Evolutionary conservation across 2,329 filamentous ascomycete genomes (phyloP).

Genomic region (Apiospora malaysiana): DNA sequence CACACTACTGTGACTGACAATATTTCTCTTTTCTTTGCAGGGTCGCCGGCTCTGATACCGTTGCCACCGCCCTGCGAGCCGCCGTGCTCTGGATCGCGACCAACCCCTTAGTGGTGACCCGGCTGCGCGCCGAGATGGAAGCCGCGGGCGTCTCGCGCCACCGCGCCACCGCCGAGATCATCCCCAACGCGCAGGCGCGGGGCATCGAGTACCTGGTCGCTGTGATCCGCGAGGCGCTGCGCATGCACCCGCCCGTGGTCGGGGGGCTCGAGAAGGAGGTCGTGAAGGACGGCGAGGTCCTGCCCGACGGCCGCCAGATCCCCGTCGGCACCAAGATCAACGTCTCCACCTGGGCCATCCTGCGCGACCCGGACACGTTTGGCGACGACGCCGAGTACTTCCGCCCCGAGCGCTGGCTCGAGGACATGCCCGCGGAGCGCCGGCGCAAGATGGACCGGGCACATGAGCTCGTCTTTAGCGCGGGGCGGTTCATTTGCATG

Average conservation of each 20-base stretch:
- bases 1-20: too few relatives aligned
- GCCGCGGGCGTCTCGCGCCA: conserved; percentile 31
- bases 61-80: conserved; percentile 34
- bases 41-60: conserved; percentile 24
- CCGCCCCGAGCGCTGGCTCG: conserved; percentile 49
- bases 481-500: conserved; percentile 22
- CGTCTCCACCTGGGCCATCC: conserved; percentile 38
- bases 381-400: conserved; percentile 47
- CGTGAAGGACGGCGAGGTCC: conserved; percentile 37
- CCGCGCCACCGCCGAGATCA: conserved; percentile 8
- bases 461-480: conserved; percentile 20
- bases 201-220: conserved; percentile 45
- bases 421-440: conserved; percentile 36
- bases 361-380: conserved; percentile 42
- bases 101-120: conserved; percentile 32
- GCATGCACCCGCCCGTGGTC: conserved; percentile 48
- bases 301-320: conserved; percentile 34
- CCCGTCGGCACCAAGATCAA: conserved; percentile 37
- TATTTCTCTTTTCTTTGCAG: too few relatives aligned
- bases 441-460: conserved; percentile 59
- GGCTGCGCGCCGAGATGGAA: conserved; percentile 43
- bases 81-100: conserved; percentile 41
- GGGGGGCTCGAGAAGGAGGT: conserved; percentile 50
- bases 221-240: conserved; percentile 51
- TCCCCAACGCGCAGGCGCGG: conserved; percentile 22